Conservation (phyloP, 2,329 filamentous ascomycete genomes). For the Penicillium sp. region DNA sequence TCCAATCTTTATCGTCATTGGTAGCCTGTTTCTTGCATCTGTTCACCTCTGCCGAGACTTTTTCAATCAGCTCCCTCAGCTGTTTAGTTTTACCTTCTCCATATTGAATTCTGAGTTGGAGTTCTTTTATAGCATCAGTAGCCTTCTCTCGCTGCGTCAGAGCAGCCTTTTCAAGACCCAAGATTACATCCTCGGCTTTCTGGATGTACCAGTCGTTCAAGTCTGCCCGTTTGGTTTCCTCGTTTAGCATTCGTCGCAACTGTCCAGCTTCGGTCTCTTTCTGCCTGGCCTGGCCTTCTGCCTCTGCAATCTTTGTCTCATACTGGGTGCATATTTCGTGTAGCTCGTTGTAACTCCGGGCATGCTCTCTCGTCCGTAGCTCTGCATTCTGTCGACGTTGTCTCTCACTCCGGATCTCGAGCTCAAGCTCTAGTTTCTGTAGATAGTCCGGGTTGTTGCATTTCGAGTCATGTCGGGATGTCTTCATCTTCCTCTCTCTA, state of each 20-base stretch:
- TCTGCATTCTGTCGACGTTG: not conserved
- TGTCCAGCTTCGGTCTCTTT: not conserved
- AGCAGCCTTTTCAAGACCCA: not conserved
- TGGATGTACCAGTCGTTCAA: not conserved
- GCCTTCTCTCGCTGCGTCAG: not conserved
- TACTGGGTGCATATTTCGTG: not conserved
- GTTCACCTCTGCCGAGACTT: not conserved
- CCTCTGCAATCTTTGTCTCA: not conserved
- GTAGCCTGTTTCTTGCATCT: not conserved
- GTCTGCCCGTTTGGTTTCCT: not conserved
- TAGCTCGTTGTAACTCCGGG: not conserved
- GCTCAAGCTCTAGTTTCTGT: constrained; percentile 42
- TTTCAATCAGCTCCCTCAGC: not conserved
- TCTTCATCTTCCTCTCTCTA: not conserved
- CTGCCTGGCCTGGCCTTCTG: no score
- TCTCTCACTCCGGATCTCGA: not conserved
- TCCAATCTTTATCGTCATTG: not conserved
- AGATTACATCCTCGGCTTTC: not conserved
- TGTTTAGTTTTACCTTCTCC: not conserved
- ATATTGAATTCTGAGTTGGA: not conserved
- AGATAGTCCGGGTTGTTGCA: not conserved
- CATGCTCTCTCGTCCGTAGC: not conserved
- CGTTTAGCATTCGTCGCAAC: not conserved
- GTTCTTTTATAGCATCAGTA: not conserved
- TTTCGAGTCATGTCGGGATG: not conserved